Evolutionary conservation across 495 filamentous ascomycete genomes (phyloP), one percentile per base, ranked within the genome.

Genomic region (Penicillium canariense): DNA sequence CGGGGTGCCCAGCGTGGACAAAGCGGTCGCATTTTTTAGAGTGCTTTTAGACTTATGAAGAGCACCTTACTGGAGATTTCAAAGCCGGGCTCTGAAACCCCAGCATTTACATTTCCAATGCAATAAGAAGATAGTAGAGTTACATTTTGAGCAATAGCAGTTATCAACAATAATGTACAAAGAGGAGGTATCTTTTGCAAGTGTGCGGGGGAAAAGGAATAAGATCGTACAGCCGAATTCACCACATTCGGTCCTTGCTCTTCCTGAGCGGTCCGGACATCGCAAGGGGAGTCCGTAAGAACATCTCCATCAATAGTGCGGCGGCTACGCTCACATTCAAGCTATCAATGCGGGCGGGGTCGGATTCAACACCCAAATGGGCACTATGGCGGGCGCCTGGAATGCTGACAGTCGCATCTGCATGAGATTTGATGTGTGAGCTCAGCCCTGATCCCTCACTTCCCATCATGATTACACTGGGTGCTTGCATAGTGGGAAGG

Each of bases 241-340:
- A 61, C 62, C 62, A 63, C 56, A 67, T 55, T 43, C 51, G 57
- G 14, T 50, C 54, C 47, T 54, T 57, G 28, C 39, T 34, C 50
- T 60, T 69, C 54, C 54, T 59, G 2, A 43, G 46, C 10, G 64
- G 47, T 18, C 61, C 57, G n/a, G 68, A 60, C 32, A 77, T 46
- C 18, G 63, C 64, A 27, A 78, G 58, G 17, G 73, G 75, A 32
- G 67, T 65, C 17, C 73, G 74, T 58, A 87, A 57, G 55, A 89
- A 83, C 52, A 80, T 79, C 58, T 85, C 79, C 69, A 85, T 86
- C 36, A 96, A 68, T 31, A 96, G 66, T 4, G 81, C 89, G 4
- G 86, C 83, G n/a, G 91, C 91, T 14, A 92, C 89, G 58, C 87
- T 87, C 4, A 96, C 91, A 65, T 96, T 96, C 62, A 96, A 74